Evolutionary conservation across 78 protist genomes (phyloP).

Genomic region (Cavenderia fasciculata): DNA sequence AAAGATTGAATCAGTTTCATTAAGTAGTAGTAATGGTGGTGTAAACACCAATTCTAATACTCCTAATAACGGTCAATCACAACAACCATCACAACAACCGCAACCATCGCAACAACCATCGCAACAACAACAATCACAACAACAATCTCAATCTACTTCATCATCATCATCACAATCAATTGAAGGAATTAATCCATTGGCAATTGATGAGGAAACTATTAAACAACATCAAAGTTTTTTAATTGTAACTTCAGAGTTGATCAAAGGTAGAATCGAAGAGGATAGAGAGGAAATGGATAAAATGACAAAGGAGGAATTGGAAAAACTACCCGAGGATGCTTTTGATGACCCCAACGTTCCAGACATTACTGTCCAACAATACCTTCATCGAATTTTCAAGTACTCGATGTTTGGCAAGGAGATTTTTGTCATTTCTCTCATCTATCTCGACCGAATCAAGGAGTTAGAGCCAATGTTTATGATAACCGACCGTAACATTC

Average conservation of each 20-base stretch:
- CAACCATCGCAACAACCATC: not conserved
- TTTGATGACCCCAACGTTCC: conserved; percentile 21
- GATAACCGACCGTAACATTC: conserved; percentile 25
- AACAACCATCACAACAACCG: not conserved
- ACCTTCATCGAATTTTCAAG: conserved; percentile 37
- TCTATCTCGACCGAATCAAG: conserved; percentile 44
- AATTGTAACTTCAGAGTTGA: not conserved
- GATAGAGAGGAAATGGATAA: not conserved
- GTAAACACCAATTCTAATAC: no score
- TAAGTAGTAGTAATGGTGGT: no score
- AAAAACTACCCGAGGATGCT: not conserved
- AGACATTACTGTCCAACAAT: conserved; percentile 9
- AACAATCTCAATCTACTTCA: not conserved
- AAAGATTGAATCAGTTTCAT: no score
- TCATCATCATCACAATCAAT: not conserved
- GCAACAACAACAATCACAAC: not conserved
- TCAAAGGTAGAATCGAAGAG: not conserved
- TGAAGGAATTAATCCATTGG: not conserved
- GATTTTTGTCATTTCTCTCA: conserved; percentile 35
- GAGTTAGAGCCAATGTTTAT: conserved; percentile 2
- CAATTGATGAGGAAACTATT: conserved; percentile 43
- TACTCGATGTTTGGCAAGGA: conserved; percentile 43
- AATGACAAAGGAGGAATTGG: not conserved
- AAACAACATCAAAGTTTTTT: conserved; percentile 8
- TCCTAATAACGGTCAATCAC: no score